phyloP scores from a whole-genome alignment of 73 alveolate species.

The Tetrahymena borealis region DNA sequence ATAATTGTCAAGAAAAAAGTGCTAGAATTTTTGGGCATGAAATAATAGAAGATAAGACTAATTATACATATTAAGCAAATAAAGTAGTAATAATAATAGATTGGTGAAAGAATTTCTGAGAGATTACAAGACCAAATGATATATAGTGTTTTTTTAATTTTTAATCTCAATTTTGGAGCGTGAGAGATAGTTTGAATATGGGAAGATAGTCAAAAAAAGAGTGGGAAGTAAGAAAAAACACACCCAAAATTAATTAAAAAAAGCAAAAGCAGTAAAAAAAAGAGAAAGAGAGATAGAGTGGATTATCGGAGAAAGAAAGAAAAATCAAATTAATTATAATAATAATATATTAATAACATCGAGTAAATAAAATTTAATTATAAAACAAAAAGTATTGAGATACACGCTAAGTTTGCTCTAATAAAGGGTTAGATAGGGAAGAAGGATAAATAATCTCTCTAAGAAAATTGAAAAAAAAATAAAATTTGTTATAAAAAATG shows the following conservation, averaged over 20 bases:
- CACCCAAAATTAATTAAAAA: neutral
- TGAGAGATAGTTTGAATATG: neutral
- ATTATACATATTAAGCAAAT: neutral
- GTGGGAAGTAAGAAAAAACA: slow-evolving; percentile 1
- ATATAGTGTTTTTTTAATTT: no score
- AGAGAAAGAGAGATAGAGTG: neutral
- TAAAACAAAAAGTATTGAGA: neutral
- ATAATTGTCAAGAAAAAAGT: neutral
- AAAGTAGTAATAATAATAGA: neutral
- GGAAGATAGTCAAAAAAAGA: neutral
- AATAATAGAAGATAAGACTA: neutral
- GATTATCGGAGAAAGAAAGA: neutral
- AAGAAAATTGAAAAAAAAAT: neutral
- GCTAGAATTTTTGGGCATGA: neutral
- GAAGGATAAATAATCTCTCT: neutral
- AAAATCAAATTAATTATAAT: neutral
- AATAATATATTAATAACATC: neutral
- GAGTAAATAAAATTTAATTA: neutral
- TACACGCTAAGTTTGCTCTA: neutral
- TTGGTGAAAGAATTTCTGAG: no score
- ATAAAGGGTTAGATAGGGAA: neutral
- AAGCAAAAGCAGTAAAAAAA: neutral
- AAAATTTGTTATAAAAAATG: neutral
- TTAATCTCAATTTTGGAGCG: no score
- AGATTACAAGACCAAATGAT: no score